Percentiles rank a stretch among this genome's conserved stretches.
Evolutionary conservation across 2,329 filamentous ascomycete species (phyloP).

Genomic region (Tolypocladium endophyticum): DNA sequence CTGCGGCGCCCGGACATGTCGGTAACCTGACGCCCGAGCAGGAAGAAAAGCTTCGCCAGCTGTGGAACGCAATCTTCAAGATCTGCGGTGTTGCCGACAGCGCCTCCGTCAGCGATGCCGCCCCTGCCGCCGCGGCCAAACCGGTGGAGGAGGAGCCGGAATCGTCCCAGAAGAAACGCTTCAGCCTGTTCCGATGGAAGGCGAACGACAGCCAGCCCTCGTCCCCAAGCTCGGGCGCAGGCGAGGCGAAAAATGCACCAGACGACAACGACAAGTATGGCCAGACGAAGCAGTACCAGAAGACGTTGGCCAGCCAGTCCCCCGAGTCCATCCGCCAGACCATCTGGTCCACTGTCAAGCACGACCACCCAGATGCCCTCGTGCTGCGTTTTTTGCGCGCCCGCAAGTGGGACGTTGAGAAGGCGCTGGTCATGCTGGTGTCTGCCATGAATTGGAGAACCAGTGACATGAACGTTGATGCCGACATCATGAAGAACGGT

Average conservation of each 20-base stretch:
- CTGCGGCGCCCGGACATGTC: conserved; percentile 57
- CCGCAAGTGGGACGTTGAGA: conserved; percentile 93
- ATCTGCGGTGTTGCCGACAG: conserved; percentile 53
- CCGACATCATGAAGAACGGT: conserved; percentile 71
- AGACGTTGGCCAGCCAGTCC: conserved; percentile 64
- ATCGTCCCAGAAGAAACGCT: conserved; percentile 66
- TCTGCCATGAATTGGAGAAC: conserved; percentile 89
- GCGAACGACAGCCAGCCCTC: conserved; percentile 37
- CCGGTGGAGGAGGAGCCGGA: conserved; percentile 21
- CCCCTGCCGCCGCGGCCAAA: conserved; percentile 2
- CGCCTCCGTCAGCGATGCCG: conserved; percentile 12
- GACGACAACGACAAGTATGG: conserved; percentile 84
- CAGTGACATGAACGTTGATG: conserved; percentile 76
- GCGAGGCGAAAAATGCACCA: conserved; percentile 30
- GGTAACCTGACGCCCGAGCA: conserved; percentile 85
- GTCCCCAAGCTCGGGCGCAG: conserved; percentile 13
- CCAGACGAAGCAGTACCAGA: conserved; percentile 74
- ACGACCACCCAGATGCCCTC: conserved; percentile 83
- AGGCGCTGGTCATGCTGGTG: conserved; percentile 86
- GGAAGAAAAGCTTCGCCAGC: conserved; percentile 75
- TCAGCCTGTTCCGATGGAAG: conserved; percentile 58
- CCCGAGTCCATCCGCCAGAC: conserved; percentile 71
- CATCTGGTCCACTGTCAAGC: conserved; percentile 91
- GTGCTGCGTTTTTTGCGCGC: conserved; percentile 75
- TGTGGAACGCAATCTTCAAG: conserved; percentile 70